Evolutionary conservation across 768 basidiomycete species (phyloP), one percentile per base, ranked within the genome.

Genomic region (Rubroboletus satanas): DNA sequence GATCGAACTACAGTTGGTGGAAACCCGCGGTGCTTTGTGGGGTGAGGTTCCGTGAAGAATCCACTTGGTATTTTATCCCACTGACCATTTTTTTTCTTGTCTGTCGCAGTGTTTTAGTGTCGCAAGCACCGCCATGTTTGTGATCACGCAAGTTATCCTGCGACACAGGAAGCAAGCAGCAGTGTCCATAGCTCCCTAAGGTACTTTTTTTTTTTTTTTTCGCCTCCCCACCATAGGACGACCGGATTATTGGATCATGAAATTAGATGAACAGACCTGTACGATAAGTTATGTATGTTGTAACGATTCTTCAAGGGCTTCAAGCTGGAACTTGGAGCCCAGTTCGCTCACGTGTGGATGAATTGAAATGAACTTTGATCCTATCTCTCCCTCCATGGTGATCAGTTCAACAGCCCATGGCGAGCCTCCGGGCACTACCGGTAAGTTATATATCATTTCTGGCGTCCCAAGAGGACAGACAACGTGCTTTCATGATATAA

Each of bases 1-100:
- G 80, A 2, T 56, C 72, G n/a, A 62, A 71, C 7, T 83, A 78
- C 53, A 55, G 67, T 2, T 85, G 84, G 84, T 83, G 80, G 79
- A 71, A 73, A 44, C 79, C 83, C 5, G 76, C 77, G 8, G 54
- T 82, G 18, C 81, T 83, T 58, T 72, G 78, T 37, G 83, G 81
- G 51, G 69, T 75, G 57, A 55, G 62, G 62, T 45, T 15, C 42
- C 33, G 14, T 45, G 21, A 45, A 15, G 5, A 21, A 47, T 18
- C n/a, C 3, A 8, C 4, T n/a, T 43, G 23, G 8, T 42, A 15
- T 39, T 5, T 21, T 35, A 6, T 42, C 26, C 37, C 32, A n/a
- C 29, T 62, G 52, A 61, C 32, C 18, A 1, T 17, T 9, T 37
- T 37, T 28, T 29, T 35, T 39, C 33, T 35, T 6, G 33, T 42